Evolutionary conservation across 2,329 filamentous ascomycete species (phyloP).

Genomic region (Dryadomyces sulphureus): DNA sequence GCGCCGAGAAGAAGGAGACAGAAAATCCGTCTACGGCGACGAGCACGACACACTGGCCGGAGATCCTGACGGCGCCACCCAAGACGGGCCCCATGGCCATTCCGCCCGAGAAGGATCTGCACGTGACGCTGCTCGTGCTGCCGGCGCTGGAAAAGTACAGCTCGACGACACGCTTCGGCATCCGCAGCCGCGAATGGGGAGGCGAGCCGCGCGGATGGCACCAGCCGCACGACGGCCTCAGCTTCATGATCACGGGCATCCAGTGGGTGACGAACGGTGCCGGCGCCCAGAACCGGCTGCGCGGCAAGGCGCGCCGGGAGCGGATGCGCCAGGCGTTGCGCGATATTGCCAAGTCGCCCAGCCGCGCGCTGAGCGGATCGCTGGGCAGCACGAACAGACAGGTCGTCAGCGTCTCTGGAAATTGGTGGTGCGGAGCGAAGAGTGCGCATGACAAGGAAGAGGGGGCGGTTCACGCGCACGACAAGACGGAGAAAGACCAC

Average conservation of each 20-base stretch:
- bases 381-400: constrained; percentile 11
- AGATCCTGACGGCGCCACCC: constrained; percentile 37
- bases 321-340: constrained; percentile 41
- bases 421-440: constrained; percentile 7
- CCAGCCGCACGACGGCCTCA: constrained; percentile 62
- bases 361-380: constrained; percentile 18
- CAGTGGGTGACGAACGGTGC: constrained; percentile 75
- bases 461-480: constrained; percentile 18
- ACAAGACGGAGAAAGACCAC: constrained; percentile 24
- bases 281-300: constrained; percentile 37
- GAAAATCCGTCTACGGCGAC: neutral
- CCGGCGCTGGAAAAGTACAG: constrained; percentile 66
- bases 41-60: constrained; percentile 15
- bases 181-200: constrained; percentile 70
- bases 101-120: constrained; percentile 59
- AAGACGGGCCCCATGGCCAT: constrained; percentile 46
- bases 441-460: constrained; percentile 12
- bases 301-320: constrained; percentile 40
- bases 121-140: constrained; percentile 75
- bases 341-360: constrained; percentile 29
- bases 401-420: constrained; percentile 9
- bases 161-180: constrained; percentile 60
- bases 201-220: constrained; percentile 13
- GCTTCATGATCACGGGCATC: constrained; percentile 69
- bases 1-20: constrained; percentile 16